Percentiles rank a stretch among this genome's conserved stretches.
Conservation (phyloP, 495 filamentous ascomycete genomes). For the Talaromyces proteolyticus region DNA sequence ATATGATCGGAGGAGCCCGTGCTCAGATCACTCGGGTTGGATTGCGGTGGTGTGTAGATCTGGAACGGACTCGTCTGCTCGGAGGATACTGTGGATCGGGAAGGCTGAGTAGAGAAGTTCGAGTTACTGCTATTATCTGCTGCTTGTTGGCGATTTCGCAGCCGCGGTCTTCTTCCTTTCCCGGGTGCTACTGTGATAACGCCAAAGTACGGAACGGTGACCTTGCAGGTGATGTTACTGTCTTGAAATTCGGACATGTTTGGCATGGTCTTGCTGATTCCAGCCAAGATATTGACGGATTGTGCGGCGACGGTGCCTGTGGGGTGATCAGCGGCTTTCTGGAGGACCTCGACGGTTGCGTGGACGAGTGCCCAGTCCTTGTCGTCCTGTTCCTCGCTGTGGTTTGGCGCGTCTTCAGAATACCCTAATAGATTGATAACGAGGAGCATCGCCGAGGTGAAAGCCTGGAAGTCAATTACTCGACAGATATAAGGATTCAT, state of each 20-base stretch:
- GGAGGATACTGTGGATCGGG: background rate
- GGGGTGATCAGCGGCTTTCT: conserved; percentile 26
- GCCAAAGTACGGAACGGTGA: conserved; percentile 43
- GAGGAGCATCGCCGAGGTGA: conserved; percentile 44
- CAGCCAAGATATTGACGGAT: conserved; percentile 36
- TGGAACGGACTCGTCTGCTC: conserved; percentile 10
- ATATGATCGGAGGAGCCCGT: too few relatives aligned
- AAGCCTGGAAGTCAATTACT: conserved; percentile 48
- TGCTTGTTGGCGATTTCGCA: conserved; percentile 1
- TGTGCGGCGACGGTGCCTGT: conserved; percentile 45
- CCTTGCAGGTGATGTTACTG: conserved; percentile 16
- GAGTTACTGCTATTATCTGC: background rate
- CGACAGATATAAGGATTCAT: conserved; percentile 41
- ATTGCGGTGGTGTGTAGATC: conserved; percentile 22
- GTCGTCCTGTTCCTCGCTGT: conserved; percentile 28
- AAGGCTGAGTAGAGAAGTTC: background rate
- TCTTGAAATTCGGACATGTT: conserved; percentile 1
- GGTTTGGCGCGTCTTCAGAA: conserved; percentile 17
- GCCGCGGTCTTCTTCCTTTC: conserved; percentile 15
- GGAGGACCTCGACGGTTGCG: conserved; percentile 32
- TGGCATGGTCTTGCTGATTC: conserved; percentile 16
- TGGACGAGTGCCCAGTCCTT: conserved; percentile 40
- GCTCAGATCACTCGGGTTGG: conserved; percentile 8
- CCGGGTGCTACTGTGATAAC: conserved; percentile 27
- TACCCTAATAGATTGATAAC: conserved; percentile 41